Percentiles rank a stretch among this genome's conserved stretches.
These are phyloP conservation scores for Litchi chinensis DNA, from an alignment of 345 rosid genomes.

Conservation along the genomic window DNA sequence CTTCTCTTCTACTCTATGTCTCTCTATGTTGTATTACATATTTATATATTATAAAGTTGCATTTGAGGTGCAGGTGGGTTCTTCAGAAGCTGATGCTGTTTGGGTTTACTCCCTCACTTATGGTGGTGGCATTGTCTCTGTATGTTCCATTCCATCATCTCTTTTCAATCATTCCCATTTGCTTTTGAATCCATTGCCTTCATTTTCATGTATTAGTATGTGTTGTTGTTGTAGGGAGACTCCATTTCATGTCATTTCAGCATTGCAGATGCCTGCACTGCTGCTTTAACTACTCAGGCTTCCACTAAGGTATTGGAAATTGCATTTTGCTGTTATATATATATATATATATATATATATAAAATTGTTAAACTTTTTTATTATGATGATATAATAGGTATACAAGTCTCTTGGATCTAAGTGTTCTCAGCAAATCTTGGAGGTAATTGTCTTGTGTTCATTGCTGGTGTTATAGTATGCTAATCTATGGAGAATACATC, in stretches of 20 bases:
- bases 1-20: too few species aligned
- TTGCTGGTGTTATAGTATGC: too few species aligned
- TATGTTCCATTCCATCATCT: constrained; percentile 28
- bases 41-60: neutral
- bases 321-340: neutral
- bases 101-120: constrained; percentile 90
- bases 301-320: constrained; percentile 68
- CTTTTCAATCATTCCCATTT: neutral
- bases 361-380: constrained; percentile 16
- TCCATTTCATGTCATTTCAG: constrained; percentile 64
- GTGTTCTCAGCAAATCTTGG: constrained; percentile 62
- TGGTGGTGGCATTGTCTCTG: constrained; percentile 97
- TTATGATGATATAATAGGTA: constrained; percentile 45
- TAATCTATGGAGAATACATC: too few species aligned
- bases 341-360: neutral
- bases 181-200: neutral
- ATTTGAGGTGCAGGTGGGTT: constrained; percentile 59
- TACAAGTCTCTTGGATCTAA: constrained; percentile 78
- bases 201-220: neutral
- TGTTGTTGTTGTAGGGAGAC: constrained; percentile 47
- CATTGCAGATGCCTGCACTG: constrained; percentile 71
- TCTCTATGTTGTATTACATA: too few species aligned
- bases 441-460: constrained; percentile 42
- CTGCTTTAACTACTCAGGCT: constrained; percentile 84
- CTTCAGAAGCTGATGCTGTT: constrained; percentile 67